Conservation (phyloP, 179 eudicot species). For the Sideroxylon spinosum region DNA sequence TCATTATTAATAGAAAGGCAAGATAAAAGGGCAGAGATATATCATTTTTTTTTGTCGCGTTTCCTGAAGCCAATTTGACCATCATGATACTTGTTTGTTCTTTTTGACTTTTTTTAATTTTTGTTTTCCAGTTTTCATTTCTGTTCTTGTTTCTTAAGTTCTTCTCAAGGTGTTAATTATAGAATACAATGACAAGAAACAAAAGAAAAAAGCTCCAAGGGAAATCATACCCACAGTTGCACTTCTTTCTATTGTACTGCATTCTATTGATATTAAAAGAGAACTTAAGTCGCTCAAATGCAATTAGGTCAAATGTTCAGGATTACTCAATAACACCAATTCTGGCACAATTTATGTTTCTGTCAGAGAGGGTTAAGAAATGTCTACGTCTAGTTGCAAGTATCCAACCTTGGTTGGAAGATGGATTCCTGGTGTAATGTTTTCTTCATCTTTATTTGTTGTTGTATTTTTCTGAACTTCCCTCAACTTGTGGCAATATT, state of each 20-base stretch:
- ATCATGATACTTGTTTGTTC: background rate
- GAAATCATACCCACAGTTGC: background rate
- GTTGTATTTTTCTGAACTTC: background rate
- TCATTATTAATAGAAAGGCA: too few relatives aligned
- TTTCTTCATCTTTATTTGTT: background rate
- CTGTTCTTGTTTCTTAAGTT: background rate
- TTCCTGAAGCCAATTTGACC: background rate
- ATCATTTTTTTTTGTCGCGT: background rate
- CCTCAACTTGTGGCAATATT: background rate
- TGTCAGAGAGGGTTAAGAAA: constrained; percentile 1
- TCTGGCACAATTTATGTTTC: constrained; percentile 9
- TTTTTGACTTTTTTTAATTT: background rate
- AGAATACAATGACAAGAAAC: background rate
- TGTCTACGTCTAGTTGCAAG: background rate
- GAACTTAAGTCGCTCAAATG: constrained; percentile 8
- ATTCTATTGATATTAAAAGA: background rate
- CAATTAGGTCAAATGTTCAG: background rate
- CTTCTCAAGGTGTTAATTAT: background rate
- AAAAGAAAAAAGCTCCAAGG: background rate
- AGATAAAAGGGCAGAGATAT: background rate
- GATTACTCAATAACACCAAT: background rate
- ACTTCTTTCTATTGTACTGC: constrained; percentile 6
- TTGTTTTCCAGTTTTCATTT: too few relatives aligned
- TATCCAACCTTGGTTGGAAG: background rate
- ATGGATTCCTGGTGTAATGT: background rate